phyloP scores from a whole-genome alignment of 257 asterid genomes.

The Nyctanthes arbortristis region DNA sequence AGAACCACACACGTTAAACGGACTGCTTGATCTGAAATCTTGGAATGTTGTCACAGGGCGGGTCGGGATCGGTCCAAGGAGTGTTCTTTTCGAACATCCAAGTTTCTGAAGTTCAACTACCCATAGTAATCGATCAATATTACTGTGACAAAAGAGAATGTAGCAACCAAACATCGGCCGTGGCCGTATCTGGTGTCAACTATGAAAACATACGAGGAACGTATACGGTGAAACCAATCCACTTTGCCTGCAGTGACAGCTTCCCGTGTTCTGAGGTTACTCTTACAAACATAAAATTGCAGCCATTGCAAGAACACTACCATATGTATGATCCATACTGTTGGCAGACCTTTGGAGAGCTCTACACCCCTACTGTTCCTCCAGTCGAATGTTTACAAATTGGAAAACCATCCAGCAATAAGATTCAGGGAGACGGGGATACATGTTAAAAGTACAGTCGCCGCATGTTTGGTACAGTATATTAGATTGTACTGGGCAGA shows the following conservation, averaged over 20 bases:
- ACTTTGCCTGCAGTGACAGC: constrained; percentile 85
- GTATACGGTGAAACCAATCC: constrained; percentile 88
- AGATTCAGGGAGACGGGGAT: constrained; percentile 59
- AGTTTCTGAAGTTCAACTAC: constrained; percentile 74
- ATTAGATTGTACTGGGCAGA: background rate
- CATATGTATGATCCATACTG: constrained; percentile 89
- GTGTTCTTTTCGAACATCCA: constrained; percentile 82
- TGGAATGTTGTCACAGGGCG: constrained; percentile 57
- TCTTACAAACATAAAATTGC: constrained; percentile 52
- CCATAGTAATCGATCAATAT: constrained; percentile 85
- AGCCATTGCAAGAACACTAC: constrained; percentile 58
- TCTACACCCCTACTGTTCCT: constrained; percentile 72
- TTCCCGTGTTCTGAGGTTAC: constrained; percentile 79
- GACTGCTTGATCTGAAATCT: background rate
- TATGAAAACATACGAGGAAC: constrained; percentile 76
- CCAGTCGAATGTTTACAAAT: constrained; percentile 64
- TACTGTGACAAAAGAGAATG: constrained; percentile 78
- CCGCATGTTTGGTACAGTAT: background rate
- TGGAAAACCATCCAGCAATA: constrained; percentile 75
- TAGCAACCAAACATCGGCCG: constrained; percentile 78
- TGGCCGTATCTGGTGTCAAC: constrained; percentile 78
- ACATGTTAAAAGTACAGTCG: constrained; percentile 48
- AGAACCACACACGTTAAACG: background rate
- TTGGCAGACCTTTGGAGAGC: constrained; percentile 84
- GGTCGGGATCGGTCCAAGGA: constrained; percentile 80